A percentile compares a stretch with the other conserved stretches of the same genome.
Evolutionary conservation across 208 protist genomes (phyloP).

Genomic region (Giardia duodenalis): DNA sequence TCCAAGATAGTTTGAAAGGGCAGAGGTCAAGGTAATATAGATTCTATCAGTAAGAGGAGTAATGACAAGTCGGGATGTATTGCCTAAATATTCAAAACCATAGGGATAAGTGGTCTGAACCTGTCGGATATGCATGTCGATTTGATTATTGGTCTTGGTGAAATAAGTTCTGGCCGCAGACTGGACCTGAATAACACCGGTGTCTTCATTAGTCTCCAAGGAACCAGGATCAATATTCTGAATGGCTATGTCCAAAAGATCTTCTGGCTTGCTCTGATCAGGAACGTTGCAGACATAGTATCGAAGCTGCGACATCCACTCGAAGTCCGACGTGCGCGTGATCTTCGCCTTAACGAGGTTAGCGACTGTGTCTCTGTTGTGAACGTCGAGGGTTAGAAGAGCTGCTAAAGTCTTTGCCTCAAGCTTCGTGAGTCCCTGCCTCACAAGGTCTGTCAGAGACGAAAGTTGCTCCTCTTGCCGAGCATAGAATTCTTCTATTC

Average conservation of each 20-base stretch:
- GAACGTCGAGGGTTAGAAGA: slow-evolving; percentile 81
- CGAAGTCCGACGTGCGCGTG: slow-evolving; percentile 65
- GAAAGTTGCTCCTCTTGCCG: slow-evolving; percentile 39
- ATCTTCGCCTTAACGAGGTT: slow-evolving; percentile 63
- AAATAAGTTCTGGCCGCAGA: neutral
- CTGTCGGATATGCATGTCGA: slow-evolving; percentile 53
- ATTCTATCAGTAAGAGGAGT: slow-evolving; percentile 51
- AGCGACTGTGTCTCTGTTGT: slow-evolving; percentile 73
- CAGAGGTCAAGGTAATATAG: slow-evolving; percentile 50
- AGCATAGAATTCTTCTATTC: slow-evolving; percentile 27
- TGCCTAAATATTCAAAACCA: slow-evolving; percentile 70
- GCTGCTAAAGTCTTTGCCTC: slow-evolving; percentile 72
- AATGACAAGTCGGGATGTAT: slow-evolving; percentile 56
- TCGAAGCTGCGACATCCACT: slow-evolving; percentile 73
- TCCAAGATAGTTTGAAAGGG: slow-evolving; percentile 44
- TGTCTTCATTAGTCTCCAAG: neutral
- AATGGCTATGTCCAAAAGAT: neutral
- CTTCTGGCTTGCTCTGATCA: neutral
- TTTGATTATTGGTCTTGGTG: slow-evolving; percentile 15
- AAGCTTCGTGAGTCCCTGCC: slow-evolving; percentile 50
- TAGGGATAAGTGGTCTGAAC: slow-evolving; percentile 44
- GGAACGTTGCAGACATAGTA: slow-evolving; percentile 74
- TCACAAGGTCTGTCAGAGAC: slow-evolving; percentile 46
- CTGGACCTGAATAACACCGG: neutral
- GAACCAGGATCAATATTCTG: neutral